Conservation (phyloP, 192 early-diverging fungal species). For the Funneliformis geosporum region DNA sequence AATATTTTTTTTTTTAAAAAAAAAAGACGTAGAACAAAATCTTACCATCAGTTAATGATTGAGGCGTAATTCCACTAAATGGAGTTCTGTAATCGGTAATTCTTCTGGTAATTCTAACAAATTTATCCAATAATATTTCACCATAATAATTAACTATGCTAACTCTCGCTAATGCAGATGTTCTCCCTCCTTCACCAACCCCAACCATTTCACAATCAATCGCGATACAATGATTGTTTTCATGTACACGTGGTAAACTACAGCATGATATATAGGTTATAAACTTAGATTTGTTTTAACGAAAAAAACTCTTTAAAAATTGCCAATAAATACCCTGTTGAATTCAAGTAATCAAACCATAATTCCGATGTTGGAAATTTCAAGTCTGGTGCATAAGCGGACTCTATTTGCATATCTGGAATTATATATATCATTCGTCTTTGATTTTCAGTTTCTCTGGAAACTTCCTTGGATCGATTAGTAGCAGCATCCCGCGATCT, state of each 20-base stretch:
- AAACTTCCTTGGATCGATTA: not conserved
- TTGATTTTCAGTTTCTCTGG: not conserved
- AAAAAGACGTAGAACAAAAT: not conserved
- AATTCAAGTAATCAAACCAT: not conserved
- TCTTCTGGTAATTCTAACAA: constrained; percentile 60
- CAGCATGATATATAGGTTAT: no score
- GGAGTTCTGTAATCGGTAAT: constrained; percentile 80
- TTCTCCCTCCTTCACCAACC: constrained; percentile 61
- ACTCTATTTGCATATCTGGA: not conserved
- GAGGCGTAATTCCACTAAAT: constrained; percentile 63
- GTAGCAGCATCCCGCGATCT: no score
- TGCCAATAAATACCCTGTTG: not conserved
- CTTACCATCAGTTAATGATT: not conserved
- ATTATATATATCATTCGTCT: not conserved
- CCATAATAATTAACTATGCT: constrained; percentile 79
- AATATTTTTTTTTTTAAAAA: no score
- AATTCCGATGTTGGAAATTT: not conserved
- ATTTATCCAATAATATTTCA: constrained; percentile 64
- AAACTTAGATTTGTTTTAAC: no score
- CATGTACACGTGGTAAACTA: not conserved
- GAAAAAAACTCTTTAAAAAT: not conserved
- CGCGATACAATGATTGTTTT: constrained; percentile 52
- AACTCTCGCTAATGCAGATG: constrained; percentile 70
- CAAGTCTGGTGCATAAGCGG: not conserved
- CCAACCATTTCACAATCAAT: constrained; percentile 93